Conservation (phyloP, 2,329 filamentous ascomycete species). For the Cucurbitaria berberidis region DNA sequence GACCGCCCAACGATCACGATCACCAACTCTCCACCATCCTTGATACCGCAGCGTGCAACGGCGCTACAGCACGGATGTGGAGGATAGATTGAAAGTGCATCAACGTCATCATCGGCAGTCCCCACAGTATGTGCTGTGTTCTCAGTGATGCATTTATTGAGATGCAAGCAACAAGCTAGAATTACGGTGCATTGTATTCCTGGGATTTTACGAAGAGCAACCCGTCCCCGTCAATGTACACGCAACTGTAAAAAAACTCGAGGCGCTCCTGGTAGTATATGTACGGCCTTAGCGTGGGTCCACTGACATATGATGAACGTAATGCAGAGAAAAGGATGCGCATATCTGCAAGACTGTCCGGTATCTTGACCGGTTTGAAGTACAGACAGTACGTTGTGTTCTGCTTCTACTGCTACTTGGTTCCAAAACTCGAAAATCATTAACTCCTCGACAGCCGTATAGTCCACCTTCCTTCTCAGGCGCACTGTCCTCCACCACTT, state of each 20-base stretch:
- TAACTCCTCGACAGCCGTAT: not conserved
- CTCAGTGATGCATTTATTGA: not conserved
- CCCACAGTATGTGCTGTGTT: not conserved
- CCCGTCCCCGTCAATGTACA: not conserved
- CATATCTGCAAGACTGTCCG: not conserved
- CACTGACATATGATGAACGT: not conserved
- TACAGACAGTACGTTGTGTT: not conserved
- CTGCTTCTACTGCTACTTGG: not conserved
- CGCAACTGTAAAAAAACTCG: not conserved
- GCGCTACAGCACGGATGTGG: not conserved
- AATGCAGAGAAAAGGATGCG: not conserved
- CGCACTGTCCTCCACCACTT: too few relatives aligned
- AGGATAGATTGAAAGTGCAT: not conserved
- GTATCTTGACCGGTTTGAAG: slow-evolving; percentile 3
- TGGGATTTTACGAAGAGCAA: not conserved
- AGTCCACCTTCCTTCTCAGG: not conserved
- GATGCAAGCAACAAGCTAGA: not conserved
- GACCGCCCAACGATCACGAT: slow-evolving; percentile 5
- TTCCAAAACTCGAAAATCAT: not conserved
- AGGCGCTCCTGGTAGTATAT: not conserved
- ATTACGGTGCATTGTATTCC: not conserved
- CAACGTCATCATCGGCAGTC: not conserved
- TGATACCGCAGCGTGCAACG: slow-evolving; percentile 4
- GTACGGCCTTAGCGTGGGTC: not conserved
- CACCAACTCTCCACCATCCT: not conserved